Percentiles rank a stretch among this genome's conserved stretches.
Conservation (phyloP, 2,329 filamentous ascomycete genomes). For the Thelonectria blattea region DNA sequence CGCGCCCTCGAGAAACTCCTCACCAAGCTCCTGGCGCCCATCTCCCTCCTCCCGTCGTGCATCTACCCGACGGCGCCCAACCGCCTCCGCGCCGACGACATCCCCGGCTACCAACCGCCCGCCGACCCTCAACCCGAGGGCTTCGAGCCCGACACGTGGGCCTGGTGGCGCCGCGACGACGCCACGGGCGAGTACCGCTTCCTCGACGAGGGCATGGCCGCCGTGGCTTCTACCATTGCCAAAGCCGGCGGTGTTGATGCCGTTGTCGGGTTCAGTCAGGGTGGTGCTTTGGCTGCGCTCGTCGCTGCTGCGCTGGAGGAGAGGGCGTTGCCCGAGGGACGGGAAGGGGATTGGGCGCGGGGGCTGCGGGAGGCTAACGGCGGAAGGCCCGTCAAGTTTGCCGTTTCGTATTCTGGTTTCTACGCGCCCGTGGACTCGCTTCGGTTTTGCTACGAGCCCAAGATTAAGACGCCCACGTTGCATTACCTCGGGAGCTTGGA, state of each 20-base stretch:
- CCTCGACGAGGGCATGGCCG: constrained; percentile 70
- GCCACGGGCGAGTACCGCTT: constrained; percentile 68
- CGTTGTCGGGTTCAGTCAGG: constrained; percentile 83
- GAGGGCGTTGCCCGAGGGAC: constrained; percentile 37
- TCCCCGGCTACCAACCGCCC: constrained; percentile 68
- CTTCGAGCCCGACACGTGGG: constrained; percentile 71
- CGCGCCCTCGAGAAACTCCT: constrained; percentile 85
- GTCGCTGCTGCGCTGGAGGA: constrained; percentile 74
- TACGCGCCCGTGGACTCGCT: constrained; percentile 67
- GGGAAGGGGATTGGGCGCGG: constrained; percentile 49
- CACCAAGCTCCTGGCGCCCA: constrained; percentile 71
- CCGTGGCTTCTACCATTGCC: constrained; percentile 66
- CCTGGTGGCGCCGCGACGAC: constrained; percentile 80
- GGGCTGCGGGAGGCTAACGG: constrained; percentile 57
- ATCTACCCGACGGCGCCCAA: constrained; percentile 74
- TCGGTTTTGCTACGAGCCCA: constrained; percentile 70
- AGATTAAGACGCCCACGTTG: constrained; percentile 76
- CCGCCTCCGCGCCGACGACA: constrained; percentile 67
- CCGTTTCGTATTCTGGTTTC: constrained; percentile 80
- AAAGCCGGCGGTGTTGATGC: constrained; percentile 75
- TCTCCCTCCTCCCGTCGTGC: constrained; percentile 60
- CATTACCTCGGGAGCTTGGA: constrained; percentile 86
- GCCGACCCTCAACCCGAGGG: constrained; percentile 51
- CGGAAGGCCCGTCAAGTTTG: constrained; percentile 66
- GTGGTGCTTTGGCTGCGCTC: constrained; percentile 74